phyloP scores from a whole-genome alignment of 768 basidiomycete species.

The Pisolithus tinctorius region DNA sequence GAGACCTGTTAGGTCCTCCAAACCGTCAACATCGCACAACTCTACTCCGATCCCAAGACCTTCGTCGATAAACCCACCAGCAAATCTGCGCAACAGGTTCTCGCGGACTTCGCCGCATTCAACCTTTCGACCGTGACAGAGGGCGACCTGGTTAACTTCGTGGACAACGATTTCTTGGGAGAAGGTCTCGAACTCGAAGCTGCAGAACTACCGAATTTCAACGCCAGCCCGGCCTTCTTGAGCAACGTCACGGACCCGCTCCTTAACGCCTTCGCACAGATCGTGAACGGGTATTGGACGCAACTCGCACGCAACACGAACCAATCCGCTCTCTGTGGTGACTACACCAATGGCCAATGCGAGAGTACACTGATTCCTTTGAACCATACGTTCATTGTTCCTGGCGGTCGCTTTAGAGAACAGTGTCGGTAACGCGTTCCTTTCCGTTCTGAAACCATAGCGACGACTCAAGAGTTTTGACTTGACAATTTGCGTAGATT shows the following conservation, averaged over 20 bases:
- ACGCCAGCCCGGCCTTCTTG: constrained; percentile 57
- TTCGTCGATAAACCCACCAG: constrained; percentile 87
- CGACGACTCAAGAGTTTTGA: background rate
- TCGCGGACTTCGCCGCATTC: constrained; percentile 55
- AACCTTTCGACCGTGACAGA: constrained; percentile 43
- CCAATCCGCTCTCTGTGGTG: constrained; percentile 54
- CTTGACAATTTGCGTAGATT: constrained; percentile 29
- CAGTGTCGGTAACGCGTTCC: constrained; percentile 51
- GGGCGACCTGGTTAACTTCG: constrained; percentile 58
- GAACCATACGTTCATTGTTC: constrained; percentile 88
- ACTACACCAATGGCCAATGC: constrained; percentile 43
- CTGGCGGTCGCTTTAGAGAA: constrained; percentile 81
- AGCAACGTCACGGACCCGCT: constrained; percentile 63
- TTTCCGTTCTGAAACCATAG: background rate
- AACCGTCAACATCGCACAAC: constrained; percentile 72
- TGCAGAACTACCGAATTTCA: constrained; percentile 55
- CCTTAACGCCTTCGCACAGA: constrained; percentile 62
- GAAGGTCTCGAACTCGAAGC: constrained; percentile 82
- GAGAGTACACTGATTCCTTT: constrained; percentile 84
- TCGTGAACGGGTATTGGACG: constrained; percentile 84
- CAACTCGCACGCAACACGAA: constrained; percentile 76
- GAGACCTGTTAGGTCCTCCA: constrained; percentile 56
- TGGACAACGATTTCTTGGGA: constrained; percentile 69
- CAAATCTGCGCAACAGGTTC: constrained; percentile 55
- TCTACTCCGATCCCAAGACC: constrained; percentile 80